phyloP scores from a whole-genome alignment of 208 protist species.

The Jaenimonas drosophilae region DNA sequence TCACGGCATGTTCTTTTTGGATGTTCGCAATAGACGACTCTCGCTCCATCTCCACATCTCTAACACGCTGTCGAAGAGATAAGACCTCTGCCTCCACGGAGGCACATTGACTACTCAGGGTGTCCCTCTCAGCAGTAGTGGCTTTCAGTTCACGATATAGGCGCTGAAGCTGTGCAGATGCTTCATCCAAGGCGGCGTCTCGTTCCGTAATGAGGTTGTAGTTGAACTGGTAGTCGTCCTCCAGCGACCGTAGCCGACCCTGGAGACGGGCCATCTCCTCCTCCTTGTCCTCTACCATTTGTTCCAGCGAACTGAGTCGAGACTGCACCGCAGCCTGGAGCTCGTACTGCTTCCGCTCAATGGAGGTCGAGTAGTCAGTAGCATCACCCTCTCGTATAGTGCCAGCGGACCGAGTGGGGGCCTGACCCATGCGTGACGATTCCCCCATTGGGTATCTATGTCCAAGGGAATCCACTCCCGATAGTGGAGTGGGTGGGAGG shows the following conservation, averaged over 20 bases:
- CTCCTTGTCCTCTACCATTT: slow-evolving; percentile 39
- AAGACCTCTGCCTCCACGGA: slow-evolving; percentile 24
- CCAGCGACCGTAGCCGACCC: slow-evolving; percentile 49
- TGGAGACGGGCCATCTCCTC: slow-evolving; percentile 47
- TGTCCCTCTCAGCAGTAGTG: slow-evolving; percentile 23
- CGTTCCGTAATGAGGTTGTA: slow-evolving; percentile 81
- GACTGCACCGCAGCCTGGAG: slow-evolving; percentile 66
- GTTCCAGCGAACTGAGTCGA: slow-evolving; percentile 60
- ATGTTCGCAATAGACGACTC: slow-evolving; percentile 25
- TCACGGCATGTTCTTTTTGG: slow-evolving; percentile 32
- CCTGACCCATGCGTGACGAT: too few species aligned
- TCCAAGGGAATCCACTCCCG: too few species aligned
- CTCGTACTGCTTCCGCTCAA: slow-evolving; percentile 80
- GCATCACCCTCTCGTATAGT: too few species aligned
- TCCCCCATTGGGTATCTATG: too few species aligned
- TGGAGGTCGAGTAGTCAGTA: slow-evolving; percentile 57
- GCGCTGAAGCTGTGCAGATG: slow-evolving; percentile 60
- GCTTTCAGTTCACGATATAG: slow-evolving; percentile 65
- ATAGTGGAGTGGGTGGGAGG: too few species aligned
- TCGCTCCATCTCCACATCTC: slow-evolving; percentile 44
- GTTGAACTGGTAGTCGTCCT: slow-evolving; percentile 89
- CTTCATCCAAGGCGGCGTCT: slow-evolving; percentile 76
- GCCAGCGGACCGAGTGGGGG: too few species aligned
- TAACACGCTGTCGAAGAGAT: slow-evolving; percentile 33
- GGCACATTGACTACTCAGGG: slow-evolving; percentile 25